Evolutionary conservation across 352 stramenopile genomes (phyloP), one percentile per base, ranked within the genome.

Genomic region (Pythium oligandrum): DNA sequence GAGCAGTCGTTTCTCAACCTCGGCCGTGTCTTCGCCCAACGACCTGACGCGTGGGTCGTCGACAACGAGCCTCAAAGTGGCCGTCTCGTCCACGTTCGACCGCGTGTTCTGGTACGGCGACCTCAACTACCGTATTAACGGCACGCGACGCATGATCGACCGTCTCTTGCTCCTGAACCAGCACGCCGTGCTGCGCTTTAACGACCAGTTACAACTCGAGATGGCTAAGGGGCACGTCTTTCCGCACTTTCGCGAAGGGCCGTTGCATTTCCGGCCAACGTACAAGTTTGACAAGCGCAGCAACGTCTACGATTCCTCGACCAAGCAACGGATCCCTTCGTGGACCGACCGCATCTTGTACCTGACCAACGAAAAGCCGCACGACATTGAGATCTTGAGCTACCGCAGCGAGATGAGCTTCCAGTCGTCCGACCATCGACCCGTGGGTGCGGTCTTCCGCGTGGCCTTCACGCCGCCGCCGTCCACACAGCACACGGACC

Each of bases 261-360:
- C 83, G 37, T 73, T 98, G 42, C 61, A 83, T 40, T 98, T 98
- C 57, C 73, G 78, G 10, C 96, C 96, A 6, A 98, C 95, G 10
- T 98, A 98, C 71, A 98, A 98, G 66, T 98, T 98, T 63, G 94
- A 98, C 74, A 97, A 96, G 57, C 75, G 67, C 48, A 86, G 68
- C 39, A 82, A 96, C 61, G 57, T 73, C 11, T 98, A 98, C 67
- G 96, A 98, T 64, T 96, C 90, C 47, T 98, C 90, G 3, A 64
- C 87, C 17, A 98, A 98, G 71, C 88, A 96, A 64, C 79, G 96
- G 26, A 93, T 98, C 46, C 96, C 93, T 37, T 96, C 93, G 10
- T 98, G 92, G 93, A 98, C 96, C n/a, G 96, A 98, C 71, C 78
- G 96, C 17, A 88, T 98, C 34, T 60, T 98, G 8, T 93, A 78